Conservation (phyloP, 2,329 filamentous ascomycete genomes). For the Fusarium piperis region DNA sequence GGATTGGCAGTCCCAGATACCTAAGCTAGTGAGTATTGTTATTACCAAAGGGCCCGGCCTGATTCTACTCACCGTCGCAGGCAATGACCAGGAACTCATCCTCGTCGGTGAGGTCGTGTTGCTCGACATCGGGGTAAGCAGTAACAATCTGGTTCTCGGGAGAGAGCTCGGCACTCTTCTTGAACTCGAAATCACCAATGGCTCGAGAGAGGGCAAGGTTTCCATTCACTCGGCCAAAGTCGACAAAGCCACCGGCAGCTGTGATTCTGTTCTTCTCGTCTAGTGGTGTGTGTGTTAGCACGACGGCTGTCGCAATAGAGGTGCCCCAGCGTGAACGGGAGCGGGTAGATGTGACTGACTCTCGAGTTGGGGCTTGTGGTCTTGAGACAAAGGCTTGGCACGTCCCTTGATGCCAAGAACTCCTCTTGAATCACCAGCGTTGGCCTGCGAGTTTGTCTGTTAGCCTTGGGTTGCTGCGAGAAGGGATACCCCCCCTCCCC, state of each 20-base stretch:
- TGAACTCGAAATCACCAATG: slow-evolving; percentile 99
- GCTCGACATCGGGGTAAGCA: slow-evolving; percentile 91
- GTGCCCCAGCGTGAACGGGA: slow-evolving; percentile 22
- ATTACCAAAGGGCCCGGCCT: slow-evolving; percentile 4
- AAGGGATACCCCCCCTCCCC: slow-evolving; percentile 7
- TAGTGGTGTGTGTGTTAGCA: slow-evolving; percentile 51
- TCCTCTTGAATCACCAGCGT: slow-evolving; percentile 94
- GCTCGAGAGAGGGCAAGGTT: slow-evolving; percentile 96
- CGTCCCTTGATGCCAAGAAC: slow-evolving; percentile 96
- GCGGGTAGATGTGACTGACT: slow-evolving; percentile 63
- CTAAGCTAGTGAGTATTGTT: slow-evolving; percentile 58
- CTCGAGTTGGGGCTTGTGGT: slow-evolving; percentile 99
- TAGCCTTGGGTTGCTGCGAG: slow-evolving; percentile 20
- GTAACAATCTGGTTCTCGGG: slow-evolving; percentile 99
- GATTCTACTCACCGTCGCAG: slow-evolving; percentile 78
- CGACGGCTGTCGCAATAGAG: slow-evolving; percentile 5
- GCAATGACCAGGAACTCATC: slow-evolving; percentile 96
- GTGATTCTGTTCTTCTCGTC: slow-evolving; percentile 96
- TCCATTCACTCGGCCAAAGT: slow-evolving; percentile 98
- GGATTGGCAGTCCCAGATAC: slow-evolving; percentile 99
- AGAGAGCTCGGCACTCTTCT: slow-evolving; percentile 95
- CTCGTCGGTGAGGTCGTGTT: slow-evolving; percentile 89
- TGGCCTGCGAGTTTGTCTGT: slow-evolving; percentile 70
- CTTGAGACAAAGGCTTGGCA: slow-evolving; percentile 97
- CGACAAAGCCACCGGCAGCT: slow-evolving; percentile 95